phyloP scores from a whole-genome alignment of 2,329 filamentous ascomycete genomes.

The Xylaria sp. region DNA sequence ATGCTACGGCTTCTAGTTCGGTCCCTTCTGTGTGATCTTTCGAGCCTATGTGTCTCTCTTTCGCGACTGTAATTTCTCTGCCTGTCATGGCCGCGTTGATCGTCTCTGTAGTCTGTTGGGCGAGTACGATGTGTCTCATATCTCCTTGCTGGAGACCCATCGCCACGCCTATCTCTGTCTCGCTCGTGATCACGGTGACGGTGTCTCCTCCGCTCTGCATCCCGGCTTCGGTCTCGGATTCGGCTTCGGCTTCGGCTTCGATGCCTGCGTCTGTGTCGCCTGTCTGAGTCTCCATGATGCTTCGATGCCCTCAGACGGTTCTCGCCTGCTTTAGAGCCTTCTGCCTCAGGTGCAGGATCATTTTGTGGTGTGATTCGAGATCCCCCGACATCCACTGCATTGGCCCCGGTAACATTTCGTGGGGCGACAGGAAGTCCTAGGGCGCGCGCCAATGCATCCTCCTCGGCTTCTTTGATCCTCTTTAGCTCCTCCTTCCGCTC shows the following conservation, averaged over 20 bases:
- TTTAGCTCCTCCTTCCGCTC: constrained; percentile 81
- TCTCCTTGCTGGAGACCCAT: constrained; percentile 45
- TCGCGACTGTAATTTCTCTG: constrained; percentile 41
- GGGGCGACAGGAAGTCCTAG: constrained; percentile 79
- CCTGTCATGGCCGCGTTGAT: constrained; percentile 56
- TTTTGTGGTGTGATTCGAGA: constrained; percentile 47
- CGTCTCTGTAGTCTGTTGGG: constrained; percentile 56
- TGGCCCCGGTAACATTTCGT: constrained; percentile 68
- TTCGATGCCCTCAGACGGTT: constrained; percentile 38
- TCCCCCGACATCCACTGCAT: constrained; percentile 70
- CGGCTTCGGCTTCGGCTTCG: constrained; percentile 49
- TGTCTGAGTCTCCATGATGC: constrained; percentile 48
- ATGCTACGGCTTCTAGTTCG: constrained; percentile 42
- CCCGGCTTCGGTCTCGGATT: constrained; percentile 41
- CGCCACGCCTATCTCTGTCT: constrained; percentile 42
- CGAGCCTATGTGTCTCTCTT: constrained; percentile 33
- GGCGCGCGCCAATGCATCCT: constrained; percentile 86
- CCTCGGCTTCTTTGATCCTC: constrained; percentile 84
- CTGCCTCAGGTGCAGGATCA: constrained; percentile 31
- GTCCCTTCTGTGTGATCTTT: constrained; percentile 36
- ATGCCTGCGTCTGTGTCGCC: constrained; percentile 50
- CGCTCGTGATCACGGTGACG: constrained; percentile 47
- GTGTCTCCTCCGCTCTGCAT: constrained; percentile 46
- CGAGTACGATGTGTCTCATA: constrained; percentile 39
- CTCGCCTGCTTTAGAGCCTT: constrained; percentile 36